Base-by-base conservation (phyloP, 129 eudicot species). In the sunflower (Helianthus annuus) region DNA sequence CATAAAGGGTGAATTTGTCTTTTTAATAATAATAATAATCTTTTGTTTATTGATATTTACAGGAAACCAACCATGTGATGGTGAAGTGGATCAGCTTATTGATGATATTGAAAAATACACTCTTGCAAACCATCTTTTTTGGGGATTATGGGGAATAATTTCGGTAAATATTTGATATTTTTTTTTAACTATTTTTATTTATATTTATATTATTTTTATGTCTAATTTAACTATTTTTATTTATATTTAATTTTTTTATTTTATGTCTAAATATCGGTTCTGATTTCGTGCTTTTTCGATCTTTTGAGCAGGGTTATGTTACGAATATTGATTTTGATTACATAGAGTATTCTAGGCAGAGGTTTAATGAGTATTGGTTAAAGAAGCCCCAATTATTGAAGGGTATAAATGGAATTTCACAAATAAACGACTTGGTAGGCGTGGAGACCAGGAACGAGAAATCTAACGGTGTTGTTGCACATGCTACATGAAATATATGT, bases 91-190 rank as follows among this genome's bases (percentile, higher is more conserved):
- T 66, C 64, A 75, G 74, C 84, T 90, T n/a, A 81, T 82, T 32
- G 76, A 82, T 19, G 87, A 88, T 58, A 79, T 76, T 6, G 97
- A 90, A 70, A 90, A 81, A 77, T 94, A 87, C 83, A 82, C 89
- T 52, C 92, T 94, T 40, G 92, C 97, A 62, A 90, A 82, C 75
- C 98, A 94, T 85, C 61, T 94, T 27, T 87, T 90, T 62, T 90
- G 98, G 97, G 97, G 97, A 64, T 72, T 94, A 46, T 94, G 97
- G 97, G 97, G 97, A 34, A 38, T 90, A 34, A 84, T 94, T 68
- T 94, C 98, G 83, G 98, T 94, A 90, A 0, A 29, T 63, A n/a
- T 27, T 75, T 61, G 9, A 14, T 27, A 6, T 75, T 53, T 16
- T 29, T 53, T 53, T 13, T 27, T 27, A 13, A 53, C 58, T 16